These are phyloP conservation scores for Gossypium sturtianum DNA, from an alignment of 345 rosid genomes.

Conservation along the genomic window DNA sequence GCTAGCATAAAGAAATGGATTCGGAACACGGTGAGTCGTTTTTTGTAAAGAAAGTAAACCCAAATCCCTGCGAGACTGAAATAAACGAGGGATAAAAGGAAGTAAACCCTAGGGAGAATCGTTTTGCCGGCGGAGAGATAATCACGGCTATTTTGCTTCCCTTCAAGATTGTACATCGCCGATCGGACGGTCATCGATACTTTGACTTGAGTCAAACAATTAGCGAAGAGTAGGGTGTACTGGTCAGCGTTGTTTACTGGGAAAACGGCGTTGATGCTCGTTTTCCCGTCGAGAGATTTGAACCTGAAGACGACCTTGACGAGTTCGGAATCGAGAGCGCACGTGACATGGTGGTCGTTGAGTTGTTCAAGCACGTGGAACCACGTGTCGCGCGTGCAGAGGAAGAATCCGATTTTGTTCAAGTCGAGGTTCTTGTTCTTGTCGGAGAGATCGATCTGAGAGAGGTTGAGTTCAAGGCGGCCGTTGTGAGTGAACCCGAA, in stretches of 20 bases:
- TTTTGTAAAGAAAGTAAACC: conserved; percentile 62
- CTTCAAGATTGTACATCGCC: conserved; percentile 85
- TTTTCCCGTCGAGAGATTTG: conserved; percentile 37
- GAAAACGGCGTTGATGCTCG: conserved; percentile 18
- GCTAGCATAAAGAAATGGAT: conserved; percentile 95
- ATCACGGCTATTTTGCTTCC: conserved; percentile 43
- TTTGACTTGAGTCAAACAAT: conserved; percentile 57
- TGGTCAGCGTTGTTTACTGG: conserved; percentile 54
- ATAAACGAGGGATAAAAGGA: conserved; percentile 57
- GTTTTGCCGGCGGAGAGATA: conserved; percentile 95
- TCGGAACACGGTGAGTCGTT: conserved; percentile 66
- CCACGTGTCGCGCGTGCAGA: conserved; percentile 83
- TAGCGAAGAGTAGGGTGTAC: conserved; percentile 72
- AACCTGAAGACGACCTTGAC: conserved; percentile 62
- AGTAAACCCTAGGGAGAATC: conserved; percentile 74
- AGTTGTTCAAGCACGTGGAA: conserved; percentile 65
- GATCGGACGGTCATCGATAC: conserved; percentile 72
- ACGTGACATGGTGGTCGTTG: conserved; percentile 60
- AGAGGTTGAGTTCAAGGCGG: conserved; percentile 66
- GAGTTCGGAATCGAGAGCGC: conserved; percentile 63
- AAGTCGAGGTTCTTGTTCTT: conserved; percentile 57
- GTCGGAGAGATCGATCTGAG: conserved; percentile 45
- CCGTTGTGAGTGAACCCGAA: conserved; percentile 92
- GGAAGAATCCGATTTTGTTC: conserved; percentile 80
- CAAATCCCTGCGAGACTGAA: conserved; percentile 59